phyloP scores from a whole-genome alignment of 2,329 filamentous ascomycete species.

The Sporothrix globosa region DNA sequence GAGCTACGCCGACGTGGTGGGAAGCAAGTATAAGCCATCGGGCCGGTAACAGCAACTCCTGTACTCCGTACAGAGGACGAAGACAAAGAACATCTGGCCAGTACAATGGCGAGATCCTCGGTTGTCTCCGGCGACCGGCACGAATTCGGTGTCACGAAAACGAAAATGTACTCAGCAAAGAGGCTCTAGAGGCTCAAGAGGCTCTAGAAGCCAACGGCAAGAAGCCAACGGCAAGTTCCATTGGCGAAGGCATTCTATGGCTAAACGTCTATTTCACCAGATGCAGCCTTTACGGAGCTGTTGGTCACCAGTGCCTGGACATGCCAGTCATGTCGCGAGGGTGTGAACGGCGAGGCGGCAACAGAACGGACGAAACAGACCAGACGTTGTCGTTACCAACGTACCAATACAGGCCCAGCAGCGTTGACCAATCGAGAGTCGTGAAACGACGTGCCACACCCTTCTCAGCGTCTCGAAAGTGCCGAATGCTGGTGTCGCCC shows the following conservation, averaged over 20 bases:
- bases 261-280: not conserved
- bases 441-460: not conserved
- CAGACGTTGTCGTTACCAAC: not conserved
- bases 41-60: not conserved
- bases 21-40: not conserved
- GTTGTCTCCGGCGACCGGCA: not conserved
- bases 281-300: conserved; percentile 8
- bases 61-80: not conserved
- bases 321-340: not conserved
- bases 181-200: not conserved
- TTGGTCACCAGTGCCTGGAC: not conserved
- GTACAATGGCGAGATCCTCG: not conserved
- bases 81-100: not conserved
- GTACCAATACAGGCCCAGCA: not conserved
- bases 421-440: not conserved
- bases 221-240: not conserved
- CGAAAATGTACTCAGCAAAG: not conserved
- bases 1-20: no score
- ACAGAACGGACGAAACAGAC: not conserved
- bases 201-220: not conserved
- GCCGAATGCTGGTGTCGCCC: not conserved
- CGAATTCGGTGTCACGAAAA: not conserved
- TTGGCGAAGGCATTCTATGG: conserved; percentile 13
- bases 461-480: no score
- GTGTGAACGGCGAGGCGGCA: no score